Conservation (phyloP, 2,329 filamentous ascomycete genomes). For the Exophiala sideris region DNA sequence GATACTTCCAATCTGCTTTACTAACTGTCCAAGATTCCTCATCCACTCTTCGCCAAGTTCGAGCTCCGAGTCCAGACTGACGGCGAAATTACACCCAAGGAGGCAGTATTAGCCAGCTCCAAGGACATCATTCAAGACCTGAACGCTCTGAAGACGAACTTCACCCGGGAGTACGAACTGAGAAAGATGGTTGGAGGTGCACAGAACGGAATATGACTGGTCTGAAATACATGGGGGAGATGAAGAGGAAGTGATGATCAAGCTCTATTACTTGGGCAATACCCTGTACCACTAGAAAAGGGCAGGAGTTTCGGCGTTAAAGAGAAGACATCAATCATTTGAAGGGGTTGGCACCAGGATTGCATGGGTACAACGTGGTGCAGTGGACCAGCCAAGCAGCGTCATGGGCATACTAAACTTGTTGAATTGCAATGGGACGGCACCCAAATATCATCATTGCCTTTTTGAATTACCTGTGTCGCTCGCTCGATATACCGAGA, state of each 20-base stretch:
- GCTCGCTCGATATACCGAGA: no score
- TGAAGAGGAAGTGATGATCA: not conserved
- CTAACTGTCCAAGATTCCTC: slow-evolving; percentile 36
- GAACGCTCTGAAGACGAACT: slow-evolving; percentile 75
- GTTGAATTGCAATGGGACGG: no score
- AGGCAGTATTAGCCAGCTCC: slow-evolving; percentile 77
- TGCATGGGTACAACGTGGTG: no score
- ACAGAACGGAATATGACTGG: slow-evolving; percentile 39
- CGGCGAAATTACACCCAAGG: slow-evolving; percentile 80
- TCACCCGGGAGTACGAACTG: slow-evolving; percentile 87
- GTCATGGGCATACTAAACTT: no score
- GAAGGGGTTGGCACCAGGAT: no score
- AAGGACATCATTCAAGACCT: slow-evolving; percentile 79
- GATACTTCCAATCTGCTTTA: slow-evolving; percentile 3
- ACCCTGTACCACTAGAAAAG: slow-evolving; percentile 19
- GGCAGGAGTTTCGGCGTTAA: slow-evolving; percentile 6
- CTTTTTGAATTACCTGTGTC: no score
- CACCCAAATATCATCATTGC: no score
- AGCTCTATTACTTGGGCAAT: slow-evolving; percentile 6
- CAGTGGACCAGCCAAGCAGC: no score
- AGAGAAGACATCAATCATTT: no score
- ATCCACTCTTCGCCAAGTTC: slow-evolving; percentile 52
- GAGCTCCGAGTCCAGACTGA: slow-evolving; percentile 87
- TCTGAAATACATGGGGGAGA: not conserved
- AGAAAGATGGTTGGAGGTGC: slow-evolving; percentile 75